Evolutionary conservation across 768 basidiomycete species (phyloP).

Genomic region (Lyophyllum atratum): DNA sequence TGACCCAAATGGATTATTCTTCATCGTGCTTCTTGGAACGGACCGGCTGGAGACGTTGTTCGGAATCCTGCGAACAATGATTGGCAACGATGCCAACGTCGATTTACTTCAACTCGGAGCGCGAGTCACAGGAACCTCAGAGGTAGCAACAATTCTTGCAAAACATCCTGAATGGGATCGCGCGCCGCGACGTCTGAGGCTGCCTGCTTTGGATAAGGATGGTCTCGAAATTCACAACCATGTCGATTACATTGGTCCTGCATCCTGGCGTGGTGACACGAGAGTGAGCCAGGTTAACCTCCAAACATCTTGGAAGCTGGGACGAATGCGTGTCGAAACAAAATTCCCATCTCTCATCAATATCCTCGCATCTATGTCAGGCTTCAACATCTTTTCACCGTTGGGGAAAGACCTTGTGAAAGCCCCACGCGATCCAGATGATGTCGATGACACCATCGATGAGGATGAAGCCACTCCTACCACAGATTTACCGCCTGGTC

Average conservation of each 20-base stretch:
- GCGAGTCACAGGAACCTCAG: conserved; percentile 28
- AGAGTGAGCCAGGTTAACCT: conserved; percentile 24
- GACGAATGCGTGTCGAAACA: conserved; percentile 18
- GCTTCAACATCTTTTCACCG: conserved; percentile 16
- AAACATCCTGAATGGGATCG: conserved; percentile 39
- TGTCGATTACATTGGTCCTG: conserved; percentile 36
- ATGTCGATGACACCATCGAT: not conserved
- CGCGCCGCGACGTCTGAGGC: conserved; percentile 30
- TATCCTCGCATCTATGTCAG: not conserved
- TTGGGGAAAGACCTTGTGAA: conserved; percentile 7
- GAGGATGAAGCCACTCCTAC: not conserved
- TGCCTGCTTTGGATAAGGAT: conserved; percentile 28
- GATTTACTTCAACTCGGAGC: conserved; percentile 25
- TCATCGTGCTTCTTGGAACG: conserved; percentile 36
- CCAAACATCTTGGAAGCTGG: conserved; percentile 30
- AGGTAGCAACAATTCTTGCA: conserved; percentile 32
- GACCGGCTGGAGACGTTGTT: conserved; percentile 36
- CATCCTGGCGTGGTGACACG: conserved; percentile 33
- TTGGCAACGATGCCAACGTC: conserved; percentile 30
- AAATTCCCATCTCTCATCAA: conserved; percentile 8
- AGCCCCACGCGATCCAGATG: not conserved
- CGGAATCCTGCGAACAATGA: conserved; percentile 36
- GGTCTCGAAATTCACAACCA: conserved; percentile 19
- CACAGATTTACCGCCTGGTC: not conserved
- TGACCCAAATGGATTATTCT: conserved; percentile 31